Base-by-base conservation (phyloP, 176 grass and related monocot genomes). In the Microstegium vimineum region DNA sequence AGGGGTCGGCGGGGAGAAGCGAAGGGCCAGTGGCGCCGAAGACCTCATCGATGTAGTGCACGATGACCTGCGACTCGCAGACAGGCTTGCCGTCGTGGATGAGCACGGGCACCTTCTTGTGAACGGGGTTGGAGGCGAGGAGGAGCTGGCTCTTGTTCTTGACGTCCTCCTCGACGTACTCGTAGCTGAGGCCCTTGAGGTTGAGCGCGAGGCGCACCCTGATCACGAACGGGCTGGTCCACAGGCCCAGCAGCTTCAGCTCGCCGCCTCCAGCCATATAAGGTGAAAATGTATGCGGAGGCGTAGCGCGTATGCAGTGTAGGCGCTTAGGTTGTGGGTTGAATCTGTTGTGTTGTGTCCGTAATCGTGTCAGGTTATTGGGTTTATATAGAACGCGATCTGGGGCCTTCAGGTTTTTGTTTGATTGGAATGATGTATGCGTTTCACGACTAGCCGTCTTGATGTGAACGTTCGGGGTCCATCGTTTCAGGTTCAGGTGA, bases 51-150 rank as follows among this genome's bases (percentile, higher is more conserved):
- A 95, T 38, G 57, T 95, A 95, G 70, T 92, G 62, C 11, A 95
- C 8, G 37, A 95, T 90, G 69, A 90, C 32, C 54, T 73, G 65
- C 1, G 90, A 95, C 73, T 92, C 87, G 1, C 37, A 27, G 36
- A 92, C 15, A 10, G 82, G 62, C 66, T 18, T 85, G 26, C 78
- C 84, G n/a, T 74, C 43, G 84, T 94, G 92, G 82, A 94, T 84
- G 61, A 92, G 78, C 62, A 92, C 87, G 20, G 92, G 92, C 2
- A 94, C 77, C 78, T 85, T 81, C 66, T 90, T 90, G 87, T 95
- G 61, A 5, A 92, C 78, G 0, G 93, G 85, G 66, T 92, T 95
- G 78, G 51, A 88, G 16, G 32, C 2, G n/a, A 92, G 76, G 9
- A 94, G 85, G 22, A 83, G 68, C 4, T 81, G 47, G 69, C 93